A percentile compares a stretch with the other conserved stretches of the same genome.
Evolutionary conservation across 225 moss, liverwort and hornwort genomes (phyloP).

Genomic region (Marchantia paleacea): DNA sequence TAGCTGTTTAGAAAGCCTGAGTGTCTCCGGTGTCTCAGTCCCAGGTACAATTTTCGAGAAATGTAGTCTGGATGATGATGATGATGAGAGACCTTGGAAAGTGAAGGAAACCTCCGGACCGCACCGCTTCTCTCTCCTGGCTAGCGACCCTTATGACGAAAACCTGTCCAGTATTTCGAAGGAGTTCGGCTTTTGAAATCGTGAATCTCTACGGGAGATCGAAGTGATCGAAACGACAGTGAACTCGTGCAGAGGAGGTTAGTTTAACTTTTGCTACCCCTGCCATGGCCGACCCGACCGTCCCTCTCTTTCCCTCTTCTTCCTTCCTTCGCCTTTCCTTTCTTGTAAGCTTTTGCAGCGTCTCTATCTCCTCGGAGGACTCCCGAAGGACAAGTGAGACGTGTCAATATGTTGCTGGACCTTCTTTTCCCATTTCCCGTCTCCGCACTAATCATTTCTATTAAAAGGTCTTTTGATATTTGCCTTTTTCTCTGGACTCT

Average conservation of each 20-base stretch:
- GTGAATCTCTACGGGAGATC: background rate
- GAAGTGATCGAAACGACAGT: conserved; percentile 1
- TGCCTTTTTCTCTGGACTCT: background rate
- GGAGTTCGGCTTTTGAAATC: background rate
- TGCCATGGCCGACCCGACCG: background rate
- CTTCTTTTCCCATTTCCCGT: background rate
- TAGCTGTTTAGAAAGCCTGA: background rate
- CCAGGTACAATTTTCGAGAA: background rate
- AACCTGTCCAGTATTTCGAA: background rate
- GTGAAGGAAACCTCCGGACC: background rate
- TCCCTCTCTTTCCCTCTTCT: background rate
- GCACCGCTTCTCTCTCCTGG: background rate
- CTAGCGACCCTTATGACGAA: background rate
- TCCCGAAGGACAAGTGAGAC: background rate
- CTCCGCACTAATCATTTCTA: background rate
- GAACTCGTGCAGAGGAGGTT: background rate
- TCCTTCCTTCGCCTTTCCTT: background rate
- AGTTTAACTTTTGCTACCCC: background rate
- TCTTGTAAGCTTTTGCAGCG: background rate
- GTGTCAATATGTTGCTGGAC: background rate
- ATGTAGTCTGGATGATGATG: background rate
- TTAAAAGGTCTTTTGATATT: background rate
- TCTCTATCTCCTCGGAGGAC: conserved; percentile 1
- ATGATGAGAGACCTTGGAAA: background rate
- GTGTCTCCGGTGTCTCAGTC: background rate